These are phyloP conservation scores for Eragrostis nindensis DNA, from an alignment of 176 grass and related monocot species.

Conservation along the genomic window DNA sequence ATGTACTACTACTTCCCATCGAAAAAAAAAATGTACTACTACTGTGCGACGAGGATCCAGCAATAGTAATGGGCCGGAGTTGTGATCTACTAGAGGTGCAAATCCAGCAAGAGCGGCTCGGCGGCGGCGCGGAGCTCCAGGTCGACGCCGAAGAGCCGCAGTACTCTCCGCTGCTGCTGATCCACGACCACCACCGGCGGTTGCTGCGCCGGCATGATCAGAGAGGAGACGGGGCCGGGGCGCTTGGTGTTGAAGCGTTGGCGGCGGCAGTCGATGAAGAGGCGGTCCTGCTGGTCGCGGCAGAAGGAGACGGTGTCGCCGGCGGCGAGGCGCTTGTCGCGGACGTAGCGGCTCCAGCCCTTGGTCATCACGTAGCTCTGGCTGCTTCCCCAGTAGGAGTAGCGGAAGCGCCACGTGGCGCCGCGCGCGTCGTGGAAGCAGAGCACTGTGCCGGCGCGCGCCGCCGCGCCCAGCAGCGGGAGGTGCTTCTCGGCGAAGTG, in stretches of 20 bases:
- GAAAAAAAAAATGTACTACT: too few species aligned
- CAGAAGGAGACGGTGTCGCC: conserved; percentile 69
- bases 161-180: background rate
- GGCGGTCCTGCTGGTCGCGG: conserved; percentile 21
- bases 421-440: conserved; percentile 51
- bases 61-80: too few species aligned
- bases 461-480: conserved; percentile 18
- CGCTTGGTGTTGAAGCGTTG: background rate
- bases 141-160: conserved; percentile 67
- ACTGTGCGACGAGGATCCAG: too few species aligned
- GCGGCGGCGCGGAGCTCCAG: conserved; percentile 20
- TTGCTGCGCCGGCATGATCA: too few species aligned
- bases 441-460: conserved; percentile 29
- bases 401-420: conserved; percentile 68
- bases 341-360: conserved; percentile 78
- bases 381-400: conserved; percentile 90
- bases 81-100: conserved; percentile 35
- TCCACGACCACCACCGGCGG: background rate
- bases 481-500: conserved; percentile 66
- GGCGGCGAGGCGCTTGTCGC: conserved; percentile 51
- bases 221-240: too few species aligned
- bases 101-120: conserved; percentile 40
- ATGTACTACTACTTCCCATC: too few species aligned
- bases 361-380: conserved; percentile 96
- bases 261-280: conserved; percentile 53